Percentiles rank a stretch among this genome's conserved stretches.
Conservation (phyloP, 257 asterid species). For the Fraxinus excelsior region DNA sequence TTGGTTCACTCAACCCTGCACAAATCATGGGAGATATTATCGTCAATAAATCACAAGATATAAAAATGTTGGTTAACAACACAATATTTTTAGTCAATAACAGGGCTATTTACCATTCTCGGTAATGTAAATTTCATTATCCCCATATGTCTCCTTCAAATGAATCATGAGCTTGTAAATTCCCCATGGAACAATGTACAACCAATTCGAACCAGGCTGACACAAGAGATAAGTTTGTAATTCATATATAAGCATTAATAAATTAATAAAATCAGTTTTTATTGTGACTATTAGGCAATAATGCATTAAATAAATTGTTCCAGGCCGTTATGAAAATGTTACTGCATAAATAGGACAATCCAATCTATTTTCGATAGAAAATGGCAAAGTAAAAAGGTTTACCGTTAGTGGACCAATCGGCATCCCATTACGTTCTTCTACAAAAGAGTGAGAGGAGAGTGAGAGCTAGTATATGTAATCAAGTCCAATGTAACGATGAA, state of each 20-base stretch:
- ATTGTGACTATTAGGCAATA: too few species aligned
- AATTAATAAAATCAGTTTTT: too few species aligned
- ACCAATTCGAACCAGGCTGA: conserved; percentile 38
- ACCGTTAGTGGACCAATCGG: not conserved
- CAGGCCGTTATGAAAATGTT: too few species aligned
- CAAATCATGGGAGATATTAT: too few species aligned
- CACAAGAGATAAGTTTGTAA: not conserved
- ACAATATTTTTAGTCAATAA: too few species aligned
- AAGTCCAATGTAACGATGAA: too few species aligned
- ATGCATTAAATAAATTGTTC: too few species aligned
- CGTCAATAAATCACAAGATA: not conserved
- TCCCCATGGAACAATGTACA: conserved; percentile 39
- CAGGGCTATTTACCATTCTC: conserved; percentile 16
- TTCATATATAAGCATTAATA: too few species aligned
- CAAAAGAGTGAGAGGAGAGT: not conserved
- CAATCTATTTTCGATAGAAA: too few species aligned
- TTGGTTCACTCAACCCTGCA: conserved; percentile 33
- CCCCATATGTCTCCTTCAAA: conserved; percentile 26
- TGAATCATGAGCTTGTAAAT: conserved; percentile 36
- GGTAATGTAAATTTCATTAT: conserved; percentile 35
- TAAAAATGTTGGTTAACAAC: too few species aligned
- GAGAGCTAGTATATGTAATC: not conserved
- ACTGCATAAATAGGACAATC: too few species aligned
- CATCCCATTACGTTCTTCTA: not conserved
- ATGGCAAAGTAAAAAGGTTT: too few species aligned